Conservation (phyloP, 768 basidiomycete species). For the Rhodotorula sphaerocarpa region DNA sequence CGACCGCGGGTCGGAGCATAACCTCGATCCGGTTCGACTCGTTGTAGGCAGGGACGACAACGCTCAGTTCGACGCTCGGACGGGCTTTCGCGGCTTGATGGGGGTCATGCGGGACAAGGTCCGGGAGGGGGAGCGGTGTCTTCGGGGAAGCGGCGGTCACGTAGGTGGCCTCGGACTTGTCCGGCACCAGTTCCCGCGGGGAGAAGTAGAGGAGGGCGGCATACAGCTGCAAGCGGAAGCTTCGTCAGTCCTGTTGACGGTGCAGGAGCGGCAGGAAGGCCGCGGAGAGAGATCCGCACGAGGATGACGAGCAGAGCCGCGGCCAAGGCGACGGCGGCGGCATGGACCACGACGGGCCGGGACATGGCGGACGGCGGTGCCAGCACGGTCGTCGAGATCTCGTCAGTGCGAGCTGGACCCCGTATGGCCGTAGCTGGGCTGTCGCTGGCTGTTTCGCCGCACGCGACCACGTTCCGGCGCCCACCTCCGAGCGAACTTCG, state of each 20-base stretch:
- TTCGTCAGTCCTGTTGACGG: neutral
- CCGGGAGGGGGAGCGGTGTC: slow-evolving; percentile 51
- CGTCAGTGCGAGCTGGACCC: no score
- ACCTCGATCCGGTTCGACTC: slow-evolving; percentile 70
- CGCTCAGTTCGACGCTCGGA: slow-evolving; percentile 57
- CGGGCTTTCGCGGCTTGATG: neutral
- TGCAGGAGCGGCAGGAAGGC: neutral
- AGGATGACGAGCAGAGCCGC: neutral
- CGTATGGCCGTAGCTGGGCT: no score
- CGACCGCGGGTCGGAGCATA: slow-evolving; percentile 66
- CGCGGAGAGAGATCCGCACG: neutral
- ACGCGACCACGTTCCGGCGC: no score
- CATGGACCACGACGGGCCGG: neutral
- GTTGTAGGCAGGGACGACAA: slow-evolving; percentile 88
- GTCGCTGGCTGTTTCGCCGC: no score
- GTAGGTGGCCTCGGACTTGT: slow-evolving; percentile 62
- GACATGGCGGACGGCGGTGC: neutral
- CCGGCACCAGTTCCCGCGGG: slow-evolving; percentile 58
- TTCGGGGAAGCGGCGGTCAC: slow-evolving; percentile 53
- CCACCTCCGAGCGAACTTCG: no score
- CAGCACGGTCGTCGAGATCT: no score
- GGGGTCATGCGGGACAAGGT: slow-evolving; percentile 49
- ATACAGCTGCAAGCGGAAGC: slow-evolving; percentile 53
- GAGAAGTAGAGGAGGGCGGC: slow-evolving; percentile 64
- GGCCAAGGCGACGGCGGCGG: neutral